Conservation (phyloP, 306 rosid species). For the Prunus mira region DNA sequence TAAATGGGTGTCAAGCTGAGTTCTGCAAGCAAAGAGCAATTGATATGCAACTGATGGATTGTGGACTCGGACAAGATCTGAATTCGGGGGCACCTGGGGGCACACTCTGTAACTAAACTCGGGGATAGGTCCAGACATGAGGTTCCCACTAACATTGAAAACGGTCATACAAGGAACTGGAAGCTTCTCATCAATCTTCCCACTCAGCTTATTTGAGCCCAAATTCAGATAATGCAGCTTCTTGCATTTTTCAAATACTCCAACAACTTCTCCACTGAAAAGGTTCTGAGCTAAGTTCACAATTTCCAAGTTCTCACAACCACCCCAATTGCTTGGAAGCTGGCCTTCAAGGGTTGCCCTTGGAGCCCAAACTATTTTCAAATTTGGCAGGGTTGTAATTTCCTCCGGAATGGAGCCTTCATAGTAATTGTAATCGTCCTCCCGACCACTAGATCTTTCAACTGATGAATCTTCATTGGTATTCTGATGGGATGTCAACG, state of each 20-base stretch:
- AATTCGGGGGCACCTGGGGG: slow-evolving; percentile 8
- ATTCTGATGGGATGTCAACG: slow-evolving; percentile 2
- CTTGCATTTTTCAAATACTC: slow-evolving; percentile 29
- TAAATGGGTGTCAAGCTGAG: slow-evolving; percentile 12
- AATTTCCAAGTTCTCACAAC: slow-evolving; percentile 33
- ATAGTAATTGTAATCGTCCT: slow-evolving; percentile 23
- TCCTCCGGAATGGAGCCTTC: slow-evolving; percentile 36
- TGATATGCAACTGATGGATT: slow-evolving; percentile 13
- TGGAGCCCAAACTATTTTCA: slow-evolving; percentile 26
- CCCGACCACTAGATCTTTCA: neutral
- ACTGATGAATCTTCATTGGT: neutral
- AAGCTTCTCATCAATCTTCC: slow-evolving; percentile 24
- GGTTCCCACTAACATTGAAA: slow-evolving; percentile 24
- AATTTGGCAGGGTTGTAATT: slow-evolving; percentile 11
- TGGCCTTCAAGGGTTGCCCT: slow-evolving; percentile 22
- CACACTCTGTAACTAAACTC: slow-evolving; percentile 15
- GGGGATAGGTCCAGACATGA: slow-evolving; percentile 29
- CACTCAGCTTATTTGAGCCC: slow-evolving; percentile 32
- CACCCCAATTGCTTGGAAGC: slow-evolving; percentile 32
- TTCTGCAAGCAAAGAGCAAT: slow-evolving; percentile 24
- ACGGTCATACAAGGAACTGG: slow-evolving; percentile 31
- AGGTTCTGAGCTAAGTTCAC: slow-evolving; percentile 29
- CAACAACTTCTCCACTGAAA: slow-evolving; percentile 23
- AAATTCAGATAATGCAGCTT: slow-evolving; percentile 32
- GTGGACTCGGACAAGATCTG: slow-evolving; percentile 3